These are phyloP conservation scores for Taphrina betulina DNA, from an alignment of 1,139 yeast genomes.

Conservation along the genomic window DNA sequence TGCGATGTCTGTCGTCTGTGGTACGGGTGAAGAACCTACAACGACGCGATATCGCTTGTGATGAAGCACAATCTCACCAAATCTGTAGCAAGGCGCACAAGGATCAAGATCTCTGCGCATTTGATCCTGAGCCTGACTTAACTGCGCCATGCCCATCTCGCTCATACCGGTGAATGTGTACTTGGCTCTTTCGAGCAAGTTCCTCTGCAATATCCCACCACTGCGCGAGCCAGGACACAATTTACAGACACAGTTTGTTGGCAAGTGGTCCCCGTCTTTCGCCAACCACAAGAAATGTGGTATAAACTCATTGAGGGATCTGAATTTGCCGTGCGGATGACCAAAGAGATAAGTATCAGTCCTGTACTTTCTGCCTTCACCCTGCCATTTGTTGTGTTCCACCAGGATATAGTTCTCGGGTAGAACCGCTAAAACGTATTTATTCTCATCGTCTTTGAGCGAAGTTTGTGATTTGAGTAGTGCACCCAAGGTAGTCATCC, in stretches of 20 bases:
- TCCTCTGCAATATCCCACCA: neutral
- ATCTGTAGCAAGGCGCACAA: conserved; percentile 10
- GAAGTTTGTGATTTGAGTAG: neutral
- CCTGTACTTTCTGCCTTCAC: conserved; percentile 2
- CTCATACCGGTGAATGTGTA: conserved; percentile 1
- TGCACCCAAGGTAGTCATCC: neutral
- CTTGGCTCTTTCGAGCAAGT: neutral
- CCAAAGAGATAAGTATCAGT: conserved; percentile 36
- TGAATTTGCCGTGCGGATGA: conserved; percentile 38
- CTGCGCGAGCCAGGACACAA: neutral
- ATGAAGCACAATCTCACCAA: conserved; percentile 2
- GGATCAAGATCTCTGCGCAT: neutral
- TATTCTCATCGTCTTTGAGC: neutral
- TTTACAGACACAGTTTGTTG: conserved; percentile 2
- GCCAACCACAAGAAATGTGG: conserved; percentile 37
- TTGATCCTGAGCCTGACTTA: neutral
- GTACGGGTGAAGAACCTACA: conserved; percentile 6
- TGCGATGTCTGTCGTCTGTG: neutral
- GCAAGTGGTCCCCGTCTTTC: conserved; percentile 3
- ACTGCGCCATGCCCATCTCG: neutral
- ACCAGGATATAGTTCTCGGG: conserved; percentile 32
- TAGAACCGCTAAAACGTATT: conserved; percentile 10
- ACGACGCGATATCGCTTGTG: conserved; percentile 4
- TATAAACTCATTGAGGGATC: conserved; percentile 35
- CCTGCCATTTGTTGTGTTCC: conserved; percentile 22